Percentiles rank a stretch among this genome's conserved stretches.
phyloP scores from a whole-genome alignment of 2,329 filamentous ascomycete genomes.

The Microcyclosporella mali region DNA sequence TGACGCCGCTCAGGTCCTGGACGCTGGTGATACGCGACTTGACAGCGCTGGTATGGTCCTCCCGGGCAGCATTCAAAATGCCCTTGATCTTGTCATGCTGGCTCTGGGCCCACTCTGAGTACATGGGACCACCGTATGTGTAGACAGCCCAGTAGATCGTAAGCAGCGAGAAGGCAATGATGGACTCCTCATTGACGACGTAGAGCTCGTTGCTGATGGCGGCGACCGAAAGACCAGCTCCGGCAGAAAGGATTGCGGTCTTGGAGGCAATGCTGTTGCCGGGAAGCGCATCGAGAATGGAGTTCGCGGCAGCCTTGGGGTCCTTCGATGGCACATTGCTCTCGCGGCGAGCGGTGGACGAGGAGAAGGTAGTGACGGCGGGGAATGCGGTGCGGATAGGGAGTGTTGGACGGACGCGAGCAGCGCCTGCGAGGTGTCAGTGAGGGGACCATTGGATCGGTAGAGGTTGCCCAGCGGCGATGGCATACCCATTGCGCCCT shows the following conservation, averaged over 20 bases:
- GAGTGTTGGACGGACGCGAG: constrained; percentile 65
- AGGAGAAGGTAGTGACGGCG: constrained; percentile 63
- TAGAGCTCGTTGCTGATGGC: constrained; percentile 99
- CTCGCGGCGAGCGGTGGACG: constrained; percentile 57
- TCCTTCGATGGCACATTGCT: constrained; percentile 68
- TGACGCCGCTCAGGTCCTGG: constrained; percentile 86
- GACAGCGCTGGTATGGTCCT: constrained; percentile 92
- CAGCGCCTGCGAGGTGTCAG: constrained; percentile 59
- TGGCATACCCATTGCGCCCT: constrained; percentile 79
- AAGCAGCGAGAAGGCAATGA: constrained; percentile 86
- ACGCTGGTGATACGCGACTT: constrained; percentile 91
- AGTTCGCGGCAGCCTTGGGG: constrained; percentile 95
- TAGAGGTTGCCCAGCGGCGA: background rate
- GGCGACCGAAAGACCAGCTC: constrained; percentile 82
- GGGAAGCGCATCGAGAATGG: constrained; percentile 85
- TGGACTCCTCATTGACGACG: constrained; percentile 97
- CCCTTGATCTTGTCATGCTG: constrained; percentile 90
- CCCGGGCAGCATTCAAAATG: constrained; percentile 89
- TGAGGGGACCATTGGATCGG: constrained; percentile 15
- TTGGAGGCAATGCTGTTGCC: constrained; percentile 91
- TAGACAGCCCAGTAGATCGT: constrained; percentile 88
- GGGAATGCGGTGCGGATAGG: constrained; percentile 68
- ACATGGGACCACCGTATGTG: constrained; percentile 88
- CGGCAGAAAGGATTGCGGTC: constrained; percentile 91
- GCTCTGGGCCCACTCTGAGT: constrained; percentile 83